phyloP scores from a whole-genome alignment of 306 rosid species.

The Vachellia pachyceras region DNA sequence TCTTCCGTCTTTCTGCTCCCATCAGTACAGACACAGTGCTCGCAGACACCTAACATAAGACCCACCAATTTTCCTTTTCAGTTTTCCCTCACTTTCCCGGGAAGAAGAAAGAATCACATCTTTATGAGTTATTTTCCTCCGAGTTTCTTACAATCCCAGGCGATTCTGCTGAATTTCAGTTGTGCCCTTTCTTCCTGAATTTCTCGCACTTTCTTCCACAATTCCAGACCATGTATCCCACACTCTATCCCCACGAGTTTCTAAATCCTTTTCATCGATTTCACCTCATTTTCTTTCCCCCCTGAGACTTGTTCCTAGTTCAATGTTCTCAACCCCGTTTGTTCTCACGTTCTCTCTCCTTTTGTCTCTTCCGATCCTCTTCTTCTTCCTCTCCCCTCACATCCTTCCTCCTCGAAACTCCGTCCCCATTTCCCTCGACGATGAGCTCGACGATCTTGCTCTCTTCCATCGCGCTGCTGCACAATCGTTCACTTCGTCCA shows the following conservation, averaged over 20 bases:
- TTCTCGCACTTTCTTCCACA: slow-evolving; percentile 21
- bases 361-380: slow-evolving; percentile 62
- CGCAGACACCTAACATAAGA: not conserved
- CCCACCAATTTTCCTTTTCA: not conserved
- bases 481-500: slow-evolving; percentile 2
- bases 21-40: no score
- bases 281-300: slow-evolving; percentile 32
- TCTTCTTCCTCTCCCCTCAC: slow-evolving; percentile 61
- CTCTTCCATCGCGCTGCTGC: slow-evolving; percentile 62
- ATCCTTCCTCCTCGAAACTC: slow-evolving; percentile 53
- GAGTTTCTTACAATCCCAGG: slow-evolving; percentile 16
- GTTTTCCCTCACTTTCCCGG: not conserved
- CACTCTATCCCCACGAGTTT: not conserved
- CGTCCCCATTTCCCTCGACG: slow-evolving; percentile 50
- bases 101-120: not conserved
- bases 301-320: slow-evolving; percentile 38
- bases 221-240: slow-evolving; percentile 54
- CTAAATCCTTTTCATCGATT: slow-evolving; percentile 12
- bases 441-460: slow-evolving; percentile 61
- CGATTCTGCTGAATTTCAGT: not conserved
- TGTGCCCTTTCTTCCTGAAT: not conserved
- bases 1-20: no score
- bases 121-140: not conserved
- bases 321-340: slow-evolving; percentile 70
- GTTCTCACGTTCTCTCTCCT: slow-evolving; percentile 61